Evolutionary conservation across 345 rosid genomes (phyloP).

Genomic region (Atalantia buxifolia): DNA sequence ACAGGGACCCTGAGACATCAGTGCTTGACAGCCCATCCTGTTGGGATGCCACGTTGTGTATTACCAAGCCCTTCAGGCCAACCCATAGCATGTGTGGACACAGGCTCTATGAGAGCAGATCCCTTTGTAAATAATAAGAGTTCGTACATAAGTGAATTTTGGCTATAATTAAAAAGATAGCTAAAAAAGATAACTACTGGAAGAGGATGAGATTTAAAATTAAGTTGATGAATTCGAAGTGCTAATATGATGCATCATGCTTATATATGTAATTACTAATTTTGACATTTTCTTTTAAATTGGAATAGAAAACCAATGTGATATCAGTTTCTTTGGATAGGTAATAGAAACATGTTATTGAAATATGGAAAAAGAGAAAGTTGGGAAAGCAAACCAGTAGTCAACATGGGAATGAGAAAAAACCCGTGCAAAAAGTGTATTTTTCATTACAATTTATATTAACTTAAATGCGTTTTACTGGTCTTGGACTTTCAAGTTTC

Average conservation of each 20-base stretch:
- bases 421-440: background rate
- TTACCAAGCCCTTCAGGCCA: no score
- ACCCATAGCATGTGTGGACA: no score
- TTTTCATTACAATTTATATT: background rate
- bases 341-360: background rate
- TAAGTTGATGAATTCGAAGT: no score
- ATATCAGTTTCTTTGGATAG: background rate
- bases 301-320: background rate
- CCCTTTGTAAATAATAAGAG: no score
- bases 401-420: background rate
- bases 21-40: no score
- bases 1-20: no score
- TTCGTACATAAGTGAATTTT: no score
- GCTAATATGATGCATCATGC: background rate
- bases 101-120: no score
- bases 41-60: no score
- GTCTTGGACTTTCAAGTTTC: background rate
- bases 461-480: background rate
- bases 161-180: no score
- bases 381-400: background rate
- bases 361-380: background rate
- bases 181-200: no score
- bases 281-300: background rate
- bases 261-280: background rate
- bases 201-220: no score